Conservation (phyloP, 1,284 basidiomycete genomes). For the Kalmanozyma brasiliensis region DNA sequence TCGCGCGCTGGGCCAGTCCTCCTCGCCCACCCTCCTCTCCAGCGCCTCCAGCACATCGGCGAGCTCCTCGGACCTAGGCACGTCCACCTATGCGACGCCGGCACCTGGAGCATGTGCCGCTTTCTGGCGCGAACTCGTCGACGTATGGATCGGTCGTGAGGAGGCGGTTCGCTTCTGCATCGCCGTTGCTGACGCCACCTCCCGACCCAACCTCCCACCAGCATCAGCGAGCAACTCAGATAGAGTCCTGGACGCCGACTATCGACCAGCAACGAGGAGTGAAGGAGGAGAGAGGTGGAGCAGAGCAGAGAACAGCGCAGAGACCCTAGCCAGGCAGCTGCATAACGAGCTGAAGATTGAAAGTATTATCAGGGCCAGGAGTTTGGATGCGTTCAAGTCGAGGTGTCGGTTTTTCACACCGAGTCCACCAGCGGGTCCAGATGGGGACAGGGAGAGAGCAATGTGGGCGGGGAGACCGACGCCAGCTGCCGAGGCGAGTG, state of each 20-base stretch:
- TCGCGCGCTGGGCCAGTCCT: slow-evolving; percentile 48
- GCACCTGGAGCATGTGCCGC: slow-evolving; percentile 42
- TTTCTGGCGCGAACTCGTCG: slow-evolving; percentile 58
- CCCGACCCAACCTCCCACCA: background rate
- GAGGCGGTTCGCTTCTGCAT: slow-evolving; percentile 60
- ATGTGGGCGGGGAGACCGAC: slow-evolving; percentile 50
- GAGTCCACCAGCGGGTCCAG: slow-evolving; percentile 4
- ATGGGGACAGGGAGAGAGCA: slow-evolving; percentile 49
- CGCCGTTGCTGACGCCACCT: slow-evolving; percentile 30
- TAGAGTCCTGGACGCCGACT: slow-evolving; percentile 47
- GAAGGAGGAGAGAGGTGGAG: slow-evolving; percentile 23
- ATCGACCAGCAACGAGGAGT: background rate
- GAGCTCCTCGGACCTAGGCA: slow-evolving; percentile 47
- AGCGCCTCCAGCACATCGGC: slow-evolving; percentile 25
- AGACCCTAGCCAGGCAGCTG: slow-evolving; percentile 46
- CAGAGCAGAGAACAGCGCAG: slow-evolving; percentile 21
- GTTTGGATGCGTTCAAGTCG: slow-evolving; percentile 60
- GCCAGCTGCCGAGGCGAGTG: slow-evolving; percentile 23
- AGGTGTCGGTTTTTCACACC: slow-evolving; percentile 55
- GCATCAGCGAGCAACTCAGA: slow-evolving; percentile 6
- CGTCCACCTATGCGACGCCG: slow-evolving; percentile 51
- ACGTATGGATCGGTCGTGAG: slow-evolving; percentile 60
- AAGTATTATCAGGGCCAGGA: slow-evolving; percentile 54
- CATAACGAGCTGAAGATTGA: slow-evolving; percentile 63
- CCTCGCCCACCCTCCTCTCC: slow-evolving; percentile 54